Evolutionary conservation across 805 yeast species (phyloP).

Genomic region (Wickerhamiella siamensis): DNA sequence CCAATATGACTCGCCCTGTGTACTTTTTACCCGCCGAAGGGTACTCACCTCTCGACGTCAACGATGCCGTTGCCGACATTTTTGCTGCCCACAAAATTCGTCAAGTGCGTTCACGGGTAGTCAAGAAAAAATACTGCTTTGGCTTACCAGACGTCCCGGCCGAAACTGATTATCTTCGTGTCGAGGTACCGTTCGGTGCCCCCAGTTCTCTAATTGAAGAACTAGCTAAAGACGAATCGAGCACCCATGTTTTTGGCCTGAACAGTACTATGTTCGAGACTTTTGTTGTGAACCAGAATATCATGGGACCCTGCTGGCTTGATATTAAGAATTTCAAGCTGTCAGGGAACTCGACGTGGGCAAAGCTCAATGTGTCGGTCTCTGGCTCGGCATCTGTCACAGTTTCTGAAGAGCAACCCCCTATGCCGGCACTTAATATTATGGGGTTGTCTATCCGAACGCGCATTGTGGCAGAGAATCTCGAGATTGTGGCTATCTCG

Average conservation of each 20-base stretch:
- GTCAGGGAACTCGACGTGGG: constrained; percentile 60
- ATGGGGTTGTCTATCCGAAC: constrained; percentile 72
- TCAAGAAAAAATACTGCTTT: constrained; percentile 71
- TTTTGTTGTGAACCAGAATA: constrained; percentile 63
- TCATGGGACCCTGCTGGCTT: constrained; percentile 98
- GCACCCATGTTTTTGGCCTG: constrained; percentile 64
- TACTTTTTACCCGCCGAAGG: constrained; percentile 58
- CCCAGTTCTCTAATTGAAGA: not conserved
- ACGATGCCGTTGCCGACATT: constrained; percentile 59
- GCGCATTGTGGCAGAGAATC: constrained; percentile 52
- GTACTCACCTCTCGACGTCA: constrained; percentile 39
- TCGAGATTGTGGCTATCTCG: constrained; percentile 77
- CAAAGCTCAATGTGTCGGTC: constrained; percentile 53
- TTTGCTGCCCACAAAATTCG: constrained; percentile 48
- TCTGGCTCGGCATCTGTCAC: constrained; percentile 26
- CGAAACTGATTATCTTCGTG: constrained; percentile 66
- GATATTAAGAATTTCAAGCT: constrained; percentile 49
- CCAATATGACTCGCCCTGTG: constrained; percentile 54
- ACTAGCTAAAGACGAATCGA: constrained; percentile 40
- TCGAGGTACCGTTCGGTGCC: constrained; percentile 46
- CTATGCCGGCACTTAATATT: constrained; percentile 55
- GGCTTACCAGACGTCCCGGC: constrained; percentile 68
- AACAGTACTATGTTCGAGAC: constrained; percentile 64
- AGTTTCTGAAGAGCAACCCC: constrained; percentile 25
- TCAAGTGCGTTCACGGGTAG: constrained; percentile 54